phyloP scores from a whole-genome alignment of 2,329 filamentous ascomycete species.

The Neofusicoccum sp. region DNA sequence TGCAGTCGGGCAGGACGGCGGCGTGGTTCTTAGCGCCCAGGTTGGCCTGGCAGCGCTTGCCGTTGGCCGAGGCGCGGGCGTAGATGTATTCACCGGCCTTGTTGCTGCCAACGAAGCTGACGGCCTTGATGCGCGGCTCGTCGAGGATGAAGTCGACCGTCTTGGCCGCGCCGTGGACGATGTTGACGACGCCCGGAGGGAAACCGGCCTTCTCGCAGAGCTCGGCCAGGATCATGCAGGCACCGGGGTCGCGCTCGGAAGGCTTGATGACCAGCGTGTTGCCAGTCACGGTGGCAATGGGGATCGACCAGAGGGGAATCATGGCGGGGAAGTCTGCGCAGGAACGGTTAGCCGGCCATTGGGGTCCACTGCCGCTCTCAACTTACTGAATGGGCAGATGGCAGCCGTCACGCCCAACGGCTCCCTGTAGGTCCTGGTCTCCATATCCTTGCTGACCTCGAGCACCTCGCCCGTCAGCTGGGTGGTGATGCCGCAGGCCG shows the following conservation, averaged over 20 bases:
- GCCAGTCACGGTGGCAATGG: conserved; percentile 79
- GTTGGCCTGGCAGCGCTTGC: conserved; percentile 87
- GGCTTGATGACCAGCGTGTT: conserved; percentile 87
- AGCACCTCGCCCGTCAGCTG: conserved; percentile 81
- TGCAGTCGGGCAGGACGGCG: conserved; percentile 80
- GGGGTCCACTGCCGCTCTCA: background rate
- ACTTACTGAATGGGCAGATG: conserved; percentile 83
- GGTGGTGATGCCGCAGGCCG: conserved; percentile 77
- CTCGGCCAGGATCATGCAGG: conserved; percentile 83
- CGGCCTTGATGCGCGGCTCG: conserved; percentile 80
- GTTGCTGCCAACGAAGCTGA: conserved; percentile 85
- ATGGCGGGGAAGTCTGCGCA: conserved; percentile 79
- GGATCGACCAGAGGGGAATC: conserved; percentile 91
- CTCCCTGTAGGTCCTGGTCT: conserved; percentile 80
- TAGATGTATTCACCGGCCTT: conserved; percentile 90
- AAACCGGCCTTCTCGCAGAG: conserved; percentile 79
- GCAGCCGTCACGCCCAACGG: conserved; percentile 79
- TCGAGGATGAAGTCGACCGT: conserved; percentile 87
- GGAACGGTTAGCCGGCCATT: background rate
- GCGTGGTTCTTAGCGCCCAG: conserved; percentile 88
- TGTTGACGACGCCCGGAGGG: conserved; percentile 78
- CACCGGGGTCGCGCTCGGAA: conserved; percentile 81
- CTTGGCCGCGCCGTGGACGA: conserved; percentile 78
- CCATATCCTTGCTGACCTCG: conserved; percentile 88
- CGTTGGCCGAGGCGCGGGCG: conserved; percentile 74